Evolutionary conservation across 768 basidiomycete species (phyloP), one percentile per base, ranked within the genome.

Genomic region (Lentinula guzmanii): DNA sequence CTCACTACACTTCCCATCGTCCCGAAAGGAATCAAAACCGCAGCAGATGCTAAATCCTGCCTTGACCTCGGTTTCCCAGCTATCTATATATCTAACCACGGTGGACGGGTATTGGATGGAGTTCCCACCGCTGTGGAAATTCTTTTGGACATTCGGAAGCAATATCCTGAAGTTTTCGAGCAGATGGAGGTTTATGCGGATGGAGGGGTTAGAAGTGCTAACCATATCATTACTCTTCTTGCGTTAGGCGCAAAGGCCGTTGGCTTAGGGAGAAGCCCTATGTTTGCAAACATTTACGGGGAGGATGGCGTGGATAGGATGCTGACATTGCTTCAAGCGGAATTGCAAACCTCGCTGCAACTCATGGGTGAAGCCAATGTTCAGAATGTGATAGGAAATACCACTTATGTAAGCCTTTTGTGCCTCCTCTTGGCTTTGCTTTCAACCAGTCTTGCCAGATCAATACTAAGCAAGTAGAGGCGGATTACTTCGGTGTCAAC

Each of bases 201-300:
- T 60, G 81, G 81, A 1, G 81, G 81, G 3, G 74, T 80, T 42
- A 66, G 77, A 24, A 65, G 77, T 7, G 81, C 80, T 0, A 79
- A 78, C 0, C 79, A 81, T 60, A 71, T 79, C 16, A 62, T 81
- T 18, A 79, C 76, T 58, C 74, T 77, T 11, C 65, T 79, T 0
- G 75, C 75, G 11, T 66, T 80, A 2, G 79, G 79, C 6, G 79
- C 77, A 1, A 70, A 65, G 15, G 76, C 72, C 3, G 77, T 79
- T 10, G 79, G 79, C 0, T 60, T 80, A 9, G 79, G 78, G 2
- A 42, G 76, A 13, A 69, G 69, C 1, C 69, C 76, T 50, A 66
- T 81, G 63, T 79, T 70, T 57, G 77, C 76, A 15, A 73, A 76
- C 51, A 67, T 70, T 3, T 77, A 71, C 62, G 76, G 75, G 10